These are phyloP conservation scores for Talaromyces funiculosus DNA, from an alignment of 2,329 filamentous ascomycete species.

Conservation along the genomic window DNA sequence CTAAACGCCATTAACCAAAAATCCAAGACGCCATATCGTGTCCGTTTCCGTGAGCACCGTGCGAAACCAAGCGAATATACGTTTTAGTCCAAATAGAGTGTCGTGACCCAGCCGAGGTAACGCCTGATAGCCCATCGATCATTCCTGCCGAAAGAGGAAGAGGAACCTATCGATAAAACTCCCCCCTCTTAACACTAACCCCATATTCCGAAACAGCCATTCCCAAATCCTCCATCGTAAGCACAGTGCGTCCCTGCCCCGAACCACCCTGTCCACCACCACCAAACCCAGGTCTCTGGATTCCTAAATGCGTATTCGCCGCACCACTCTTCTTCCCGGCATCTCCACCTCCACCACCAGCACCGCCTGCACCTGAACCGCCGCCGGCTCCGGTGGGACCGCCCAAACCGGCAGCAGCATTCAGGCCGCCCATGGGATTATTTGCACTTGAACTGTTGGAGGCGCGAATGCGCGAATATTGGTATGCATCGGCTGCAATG, in stretches of 20 bases:
- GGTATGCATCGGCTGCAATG: constrained; percentile 94
- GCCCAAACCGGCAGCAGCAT: constrained; percentile 56
- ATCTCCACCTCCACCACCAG: constrained; percentile 37
- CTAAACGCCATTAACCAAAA: neutral
- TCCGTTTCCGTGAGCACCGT: neutral
- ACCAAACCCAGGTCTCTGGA: constrained; percentile 72
- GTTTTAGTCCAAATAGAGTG: neutral
- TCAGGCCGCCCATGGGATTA: constrained; percentile 84
- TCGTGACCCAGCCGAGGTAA: neutral
- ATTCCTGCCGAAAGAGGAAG: neutral
- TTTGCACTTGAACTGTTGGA: constrained; percentile 80
- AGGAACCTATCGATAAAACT: constrained; percentile 74
- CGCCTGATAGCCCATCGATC: neutral
- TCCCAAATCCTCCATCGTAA: constrained; percentile 97
- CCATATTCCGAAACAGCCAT: constrained; percentile 98
- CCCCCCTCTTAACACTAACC: constrained; percentile 92
- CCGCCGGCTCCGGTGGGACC: constrained; percentile 48
- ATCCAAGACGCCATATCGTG: neutral
- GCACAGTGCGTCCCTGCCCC: constrained; percentile 77
- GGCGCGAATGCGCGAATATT: constrained; percentile 93
- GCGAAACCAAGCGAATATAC: neutral
- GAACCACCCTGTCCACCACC: constrained; percentile 84
- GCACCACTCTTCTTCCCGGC: constrained; percentile 45
- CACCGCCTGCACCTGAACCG: constrained; percentile 41
- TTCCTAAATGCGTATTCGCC: constrained; percentile 57